Evolutionary conservation across 2,329 filamentous ascomycete genomes (phyloP).

Genomic region (Ramularia endophylla): DNA sequence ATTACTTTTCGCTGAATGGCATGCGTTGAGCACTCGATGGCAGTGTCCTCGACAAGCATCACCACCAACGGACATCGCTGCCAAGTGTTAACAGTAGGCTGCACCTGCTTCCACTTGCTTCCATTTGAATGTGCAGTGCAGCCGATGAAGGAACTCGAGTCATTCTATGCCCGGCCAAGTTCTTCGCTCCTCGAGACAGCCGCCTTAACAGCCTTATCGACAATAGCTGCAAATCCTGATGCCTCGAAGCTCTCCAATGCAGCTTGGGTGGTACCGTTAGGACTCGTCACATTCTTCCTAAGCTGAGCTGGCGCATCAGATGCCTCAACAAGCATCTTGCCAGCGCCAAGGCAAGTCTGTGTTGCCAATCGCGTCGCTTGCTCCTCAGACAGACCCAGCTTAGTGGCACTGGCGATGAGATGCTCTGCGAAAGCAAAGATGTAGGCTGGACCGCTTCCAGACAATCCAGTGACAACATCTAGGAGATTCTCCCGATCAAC

Average conservation of each 20-base stretch:
- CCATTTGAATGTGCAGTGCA: too few species aligned
- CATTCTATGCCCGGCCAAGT: slow-evolving; percentile 10
- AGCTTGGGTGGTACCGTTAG: slow-evolving; percentile 25
- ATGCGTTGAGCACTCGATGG: too few species aligned
- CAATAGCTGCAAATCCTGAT: slow-evolving; percentile 19
- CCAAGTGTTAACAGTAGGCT: too few species aligned
- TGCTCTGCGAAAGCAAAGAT: slow-evolving; percentile 28
- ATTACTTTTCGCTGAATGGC: too few species aligned
- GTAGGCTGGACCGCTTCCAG: slow-evolving; percentile 22
- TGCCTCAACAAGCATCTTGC: slow-evolving; percentile 24
- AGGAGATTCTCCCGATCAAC: slow-evolving; percentile 22
- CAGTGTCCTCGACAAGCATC: too few species aligned
- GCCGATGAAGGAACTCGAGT: too few species aligned
- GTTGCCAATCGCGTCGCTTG: slow-evolving; percentile 23
- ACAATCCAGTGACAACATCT: slow-evolving; percentile 25
- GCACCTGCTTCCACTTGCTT: too few species aligned
- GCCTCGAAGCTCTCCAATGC: slow-evolving; percentile 25
- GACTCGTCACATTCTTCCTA: slow-evolving; percentile 26
- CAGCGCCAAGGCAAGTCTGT: slow-evolving; percentile 25
- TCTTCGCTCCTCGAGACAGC: slow-evolving; percentile 21
- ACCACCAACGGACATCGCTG: too few species aligned
- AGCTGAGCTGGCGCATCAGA: slow-evolving; percentile 22
- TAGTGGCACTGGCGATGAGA: slow-evolving; percentile 21
- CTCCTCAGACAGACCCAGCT: slow-evolving; percentile 21
- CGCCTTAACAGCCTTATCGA: slow-evolving; percentile 25